Evolutionary conservation across 768 basidiomycete species (phyloP), one percentile per base, ranked within the genome.

Genomic region (Pleurotus cornucopiae): DNA sequence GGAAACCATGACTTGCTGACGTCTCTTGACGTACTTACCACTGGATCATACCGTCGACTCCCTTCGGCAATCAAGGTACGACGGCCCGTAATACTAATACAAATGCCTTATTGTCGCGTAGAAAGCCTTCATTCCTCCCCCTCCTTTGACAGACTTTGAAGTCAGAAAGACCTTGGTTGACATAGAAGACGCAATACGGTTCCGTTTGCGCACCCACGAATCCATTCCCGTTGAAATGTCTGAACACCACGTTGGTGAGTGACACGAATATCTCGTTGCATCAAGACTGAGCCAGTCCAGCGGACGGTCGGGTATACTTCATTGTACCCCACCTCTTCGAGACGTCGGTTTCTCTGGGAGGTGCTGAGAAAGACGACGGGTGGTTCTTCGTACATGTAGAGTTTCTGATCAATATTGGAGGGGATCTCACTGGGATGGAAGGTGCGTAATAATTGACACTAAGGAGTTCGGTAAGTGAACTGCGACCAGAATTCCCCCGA

Each of bases 1-100:
- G 86, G 95, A 56, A 98, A 98, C 71, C 93, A 95, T 58, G 96
- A 98, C 69, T 75, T 98, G 20, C 78, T 94, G 3, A 96, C 94
- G 0, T 95, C 95, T 20, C 73, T 98, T 38, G 89, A 94, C 61
- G 89, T 98, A 54, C 76, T 97, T 30, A 89, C 89, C 1, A 86
- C 85, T 11, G 95, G 94, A 0, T 86, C 89, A 13, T 98, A 98
- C 66, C 76, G 84, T 39, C 78, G 92, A 23, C 80, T 98, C 13
- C 94, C 96, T 14, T 79, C 84, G 1, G 77, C 75, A 51, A 88
- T 96, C 67, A 91, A 89, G 82, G 92, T 91, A 53, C 18, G 61
- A 53, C 18, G 12, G 61, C 56, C 55, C 62, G 48, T 26, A 49
- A 14, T 57, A 34, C 23, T 30, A 16, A 9, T 49, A 49, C 46